These are phyloP conservation scores for Boletus semigastroideus DNA, from an alignment of 1,284 basidiomycete genomes.

Conservation along the genomic window DNA sequence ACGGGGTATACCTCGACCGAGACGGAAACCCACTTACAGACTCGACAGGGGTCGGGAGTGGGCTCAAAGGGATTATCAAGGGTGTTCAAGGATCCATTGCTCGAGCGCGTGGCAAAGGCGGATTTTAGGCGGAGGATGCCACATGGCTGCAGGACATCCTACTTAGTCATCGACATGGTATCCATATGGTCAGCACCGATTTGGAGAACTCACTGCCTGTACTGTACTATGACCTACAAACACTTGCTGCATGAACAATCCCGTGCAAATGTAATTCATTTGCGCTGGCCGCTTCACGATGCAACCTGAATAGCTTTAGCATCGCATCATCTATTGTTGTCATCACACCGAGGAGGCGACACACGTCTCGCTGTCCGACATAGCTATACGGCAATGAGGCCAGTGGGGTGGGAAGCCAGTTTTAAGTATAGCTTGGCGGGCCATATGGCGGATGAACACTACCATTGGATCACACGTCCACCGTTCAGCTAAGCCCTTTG, in stretches of 20 bases:
- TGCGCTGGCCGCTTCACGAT: neutral
- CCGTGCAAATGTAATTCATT: neutral
- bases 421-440: constrained; percentile 34
- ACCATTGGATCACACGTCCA: constrained; percentile 26
- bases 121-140: constrained; percentile 25
- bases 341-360: neutral
- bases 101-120: constrained; percentile 34
- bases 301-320: neutral
- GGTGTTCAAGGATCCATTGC: constrained; percentile 36
- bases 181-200: constrained; percentile 11
- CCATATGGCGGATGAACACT: constrained; percentile 29
- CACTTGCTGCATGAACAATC: neutral
- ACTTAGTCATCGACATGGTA: constrained; percentile 16
- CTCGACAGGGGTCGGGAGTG: constrained; percentile 34
- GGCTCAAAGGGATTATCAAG: constrained; percentile 31
- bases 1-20: constrained; percentile 68
- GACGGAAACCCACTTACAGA: constrained; percentile 43
- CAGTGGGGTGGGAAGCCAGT: constrained; percentile 35
- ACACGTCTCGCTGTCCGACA: constrained; percentile 1
- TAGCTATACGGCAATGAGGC: constrained; percentile 12
- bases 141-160: neutral
- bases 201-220: too few species aligned
- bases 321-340: neutral
- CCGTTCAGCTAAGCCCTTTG: neutral
- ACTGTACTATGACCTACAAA: neutral